Evolutionary conservation across 371 early-diverging fungal species (phyloP), one percentile per base, ranked within the genome.

Genomic region (Nematocida sp.): DNA sequence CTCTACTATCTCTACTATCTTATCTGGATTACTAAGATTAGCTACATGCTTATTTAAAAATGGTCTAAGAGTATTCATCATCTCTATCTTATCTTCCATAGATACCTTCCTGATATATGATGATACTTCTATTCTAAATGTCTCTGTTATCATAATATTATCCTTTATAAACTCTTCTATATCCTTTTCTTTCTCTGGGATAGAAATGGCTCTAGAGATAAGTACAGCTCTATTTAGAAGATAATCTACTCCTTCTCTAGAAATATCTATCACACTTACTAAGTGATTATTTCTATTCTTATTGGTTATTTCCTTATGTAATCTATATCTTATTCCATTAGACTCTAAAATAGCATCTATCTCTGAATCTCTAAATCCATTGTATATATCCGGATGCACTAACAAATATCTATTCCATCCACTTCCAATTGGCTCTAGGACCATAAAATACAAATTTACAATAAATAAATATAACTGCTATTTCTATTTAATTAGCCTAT

Each of bases 321-420:
- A 15, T 1, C 19, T 38, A 43, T 57, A 41, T 23, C 21, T 19
- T 1, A 9, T 23, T 17, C 29, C 13, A 19, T 23, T 38, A 13
- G 9, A 19, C 11, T 57, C 25, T 40, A 57, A 25, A n/a, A 57
- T 37, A 19, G 41, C 31, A 5, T 38, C 4, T 40, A 57, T 37
- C 58, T 57, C 58, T 40, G 58, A 43, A 15, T n/a, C 13, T 38
- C 37, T 57, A 29, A 57, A 57, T 57, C 41, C 7, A 40, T 37
- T 41, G 40, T 57, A 41, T 57, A 37, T 57, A 27, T 57, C 58
- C 43, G 41, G 41, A 29, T 57, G 58, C 40, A 57, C n/a, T n/a
- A n/a, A n/a, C n/a, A n/a, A n/a, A n/a, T n/a, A n/a, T n/a, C n/a
- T n/a, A n/a, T n/a, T n/a, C n/a, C n/a, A n/a, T n/a, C n/a, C n/a